Evolutionary conservation across 805 yeast species (phyloP).

Genomic region (Kodamaea neixiangensis): DNA sequence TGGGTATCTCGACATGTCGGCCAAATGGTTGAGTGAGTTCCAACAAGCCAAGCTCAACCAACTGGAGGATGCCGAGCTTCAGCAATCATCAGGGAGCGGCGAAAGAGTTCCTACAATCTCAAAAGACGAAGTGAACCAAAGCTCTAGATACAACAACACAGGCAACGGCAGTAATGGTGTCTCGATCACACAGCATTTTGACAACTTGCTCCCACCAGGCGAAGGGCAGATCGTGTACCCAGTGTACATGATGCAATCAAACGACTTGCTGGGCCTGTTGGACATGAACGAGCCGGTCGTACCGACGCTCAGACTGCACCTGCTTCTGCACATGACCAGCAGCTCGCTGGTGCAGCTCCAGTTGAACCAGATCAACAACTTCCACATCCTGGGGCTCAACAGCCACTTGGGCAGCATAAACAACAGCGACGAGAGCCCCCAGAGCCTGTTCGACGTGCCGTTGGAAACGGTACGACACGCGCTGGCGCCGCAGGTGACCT

Average conservation of each 20-base stretch:
- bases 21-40: conserved; percentile 32
- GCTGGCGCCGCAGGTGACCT: not conserved
- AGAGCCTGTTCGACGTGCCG: not conserved
- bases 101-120: conserved; percentile 3
- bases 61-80: conserved; percentile 3
- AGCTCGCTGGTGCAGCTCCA: not conserved
- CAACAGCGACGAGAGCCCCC: conserved; percentile 3
- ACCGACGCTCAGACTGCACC: not conserved
- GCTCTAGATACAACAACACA: conserved; percentile 1
- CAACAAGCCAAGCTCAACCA: conserved; percentile 18
- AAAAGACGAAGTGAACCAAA: conserved; percentile 8
- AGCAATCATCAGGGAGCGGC: not conserved
- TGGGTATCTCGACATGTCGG: conserved; percentile 38
- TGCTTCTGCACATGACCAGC: not conserved
- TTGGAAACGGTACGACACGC: not conserved
- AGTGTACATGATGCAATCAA: conserved; percentile 27
- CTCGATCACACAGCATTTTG: conserved; percentile 30
- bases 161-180: not conserved
- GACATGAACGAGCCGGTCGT: not conserved
- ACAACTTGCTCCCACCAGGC: conserved; percentile 30
- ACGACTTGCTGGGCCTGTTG: conserved; percentile 3
- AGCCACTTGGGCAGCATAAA: not conserved
- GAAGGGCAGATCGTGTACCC: conserved; percentile 40
- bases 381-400: not conserved
- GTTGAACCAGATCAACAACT: conserved; percentile 2